These are phyloP conservation scores for Alternaria burnsii DNA, from an alignment of 2,329 filamentous ascomycete genomes.

Conservation along the genomic window DNA sequence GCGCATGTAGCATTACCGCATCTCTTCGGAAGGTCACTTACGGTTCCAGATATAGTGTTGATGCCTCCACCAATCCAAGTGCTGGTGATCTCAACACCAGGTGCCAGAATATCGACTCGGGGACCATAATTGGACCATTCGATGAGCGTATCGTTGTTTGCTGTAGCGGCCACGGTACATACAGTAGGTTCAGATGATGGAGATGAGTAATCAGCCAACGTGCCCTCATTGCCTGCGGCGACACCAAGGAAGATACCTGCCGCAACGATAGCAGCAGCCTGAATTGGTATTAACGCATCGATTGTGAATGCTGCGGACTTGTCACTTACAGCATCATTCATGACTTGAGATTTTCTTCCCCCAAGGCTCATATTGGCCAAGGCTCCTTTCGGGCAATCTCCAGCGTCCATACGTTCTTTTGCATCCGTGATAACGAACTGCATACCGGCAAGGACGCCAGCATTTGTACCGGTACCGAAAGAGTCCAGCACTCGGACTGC, in stretches of 20 bases:
- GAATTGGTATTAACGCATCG: not conserved
- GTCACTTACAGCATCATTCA: constrained; percentile 37
- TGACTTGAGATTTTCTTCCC: constrained; percentile 27
- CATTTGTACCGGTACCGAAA: constrained; percentile 31
- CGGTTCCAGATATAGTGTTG: constrained; percentile 64
- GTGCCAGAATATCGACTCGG: constrained; percentile 49
- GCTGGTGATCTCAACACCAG: constrained; percentile 53
- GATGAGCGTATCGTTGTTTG: constrained; percentile 40
- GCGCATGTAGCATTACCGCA: not conserved
- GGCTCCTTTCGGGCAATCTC: constrained; percentile 39
- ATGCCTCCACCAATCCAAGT: constrained; percentile 54
- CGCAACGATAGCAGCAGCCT: constrained; percentile 43
- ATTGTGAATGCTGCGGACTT: not conserved
- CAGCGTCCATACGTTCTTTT: not conserved
- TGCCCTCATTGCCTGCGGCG: constrained; percentile 49
- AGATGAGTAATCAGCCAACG: constrained; percentile 36
- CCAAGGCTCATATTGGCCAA: constrained; percentile 50
- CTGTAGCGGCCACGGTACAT: constrained; percentile 51
- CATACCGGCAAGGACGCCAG: constrained; percentile 41
- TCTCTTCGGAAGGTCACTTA: not conserved
- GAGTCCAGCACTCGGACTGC: constrained; percentile 50
- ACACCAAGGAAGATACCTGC: constrained; percentile 50
- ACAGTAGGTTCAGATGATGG: constrained; percentile 48
- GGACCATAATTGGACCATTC: constrained; percentile 49
- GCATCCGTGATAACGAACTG: constrained; percentile 30